Conservation (phyloP, 1,284 basidiomycete genomes). For the Cryptococcus amylolentus region DNA sequence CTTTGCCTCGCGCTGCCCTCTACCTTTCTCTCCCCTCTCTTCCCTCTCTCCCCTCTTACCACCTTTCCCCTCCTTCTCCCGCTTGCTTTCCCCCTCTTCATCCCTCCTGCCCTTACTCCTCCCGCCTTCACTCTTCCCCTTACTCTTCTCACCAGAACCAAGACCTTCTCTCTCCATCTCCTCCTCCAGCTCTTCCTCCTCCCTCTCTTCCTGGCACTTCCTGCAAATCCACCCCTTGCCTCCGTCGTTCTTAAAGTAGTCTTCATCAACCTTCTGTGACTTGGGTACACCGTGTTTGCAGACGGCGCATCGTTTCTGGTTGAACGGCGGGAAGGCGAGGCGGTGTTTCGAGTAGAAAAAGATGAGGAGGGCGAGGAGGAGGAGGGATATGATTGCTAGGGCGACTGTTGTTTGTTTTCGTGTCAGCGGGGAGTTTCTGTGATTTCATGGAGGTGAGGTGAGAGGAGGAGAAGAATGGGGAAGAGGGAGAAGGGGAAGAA, state of each 20-base stretch:
- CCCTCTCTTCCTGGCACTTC: constrained; percentile 8
- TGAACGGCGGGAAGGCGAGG: constrained; percentile 12
- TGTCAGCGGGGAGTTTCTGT: neutral
- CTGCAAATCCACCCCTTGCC: constrained; percentile 9
- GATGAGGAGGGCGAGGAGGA: constrained; percentile 7
- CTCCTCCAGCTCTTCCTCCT: neutral
- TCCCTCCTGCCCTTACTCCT: neutral
- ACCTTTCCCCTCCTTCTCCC: neutral
- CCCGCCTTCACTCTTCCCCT: neutral
- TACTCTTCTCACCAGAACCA: no score
- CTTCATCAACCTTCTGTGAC: constrained; percentile 2
- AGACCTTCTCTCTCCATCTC: neutral
- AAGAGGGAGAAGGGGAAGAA: no score
- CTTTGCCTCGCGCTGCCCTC: no score
- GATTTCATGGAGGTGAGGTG: no score
- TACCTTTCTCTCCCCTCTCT: neutral
- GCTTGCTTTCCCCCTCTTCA: neutral
- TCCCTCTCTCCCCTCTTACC: neutral
- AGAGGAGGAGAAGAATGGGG: no score
- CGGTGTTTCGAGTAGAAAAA: constrained; percentile 5
- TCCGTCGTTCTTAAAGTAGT: constrained; percentile 5
- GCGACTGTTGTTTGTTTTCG: constrained; percentile 2
- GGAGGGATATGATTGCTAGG: constrained; percentile 3
- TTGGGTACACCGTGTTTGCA: constrained; percentile 8
- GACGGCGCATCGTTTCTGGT: constrained; percentile 9